Percentiles rank a stretch among this genome's conserved stretches.
phyloP scores from a whole-genome alignment of 805 yeast genomes.

The Teunomyces barrocoloradensis region DNA sequence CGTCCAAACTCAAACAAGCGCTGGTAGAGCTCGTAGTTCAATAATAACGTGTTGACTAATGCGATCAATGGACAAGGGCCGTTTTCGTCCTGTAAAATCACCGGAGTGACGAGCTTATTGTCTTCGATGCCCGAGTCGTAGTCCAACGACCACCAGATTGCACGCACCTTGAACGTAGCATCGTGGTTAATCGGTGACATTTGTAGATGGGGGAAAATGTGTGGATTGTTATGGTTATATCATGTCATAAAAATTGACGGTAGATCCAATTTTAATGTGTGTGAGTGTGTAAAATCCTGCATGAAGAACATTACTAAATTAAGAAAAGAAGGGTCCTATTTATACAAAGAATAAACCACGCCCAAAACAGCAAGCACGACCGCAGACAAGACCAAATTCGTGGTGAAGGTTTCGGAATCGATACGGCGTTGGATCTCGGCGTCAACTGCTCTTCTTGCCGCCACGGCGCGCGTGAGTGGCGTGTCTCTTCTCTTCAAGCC shows the following conservation, averaged over 20 bases:
- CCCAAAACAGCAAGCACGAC: not conserved
- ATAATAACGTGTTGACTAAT: constrained; percentile 63
- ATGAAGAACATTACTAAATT: not conserved
- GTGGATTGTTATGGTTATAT: not conserved
- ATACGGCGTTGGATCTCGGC: constrained; percentile 7
- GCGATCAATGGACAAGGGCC: constrained; percentile 92
- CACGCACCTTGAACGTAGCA: constrained; percentile 17
- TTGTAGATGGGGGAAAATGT: not conserved
- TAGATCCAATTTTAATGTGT: not conserved
- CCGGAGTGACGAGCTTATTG: constrained; percentile 43
- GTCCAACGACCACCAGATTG: constrained; percentile 29
- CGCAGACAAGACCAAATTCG: constrained; percentile 2
- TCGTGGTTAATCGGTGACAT: not conserved
- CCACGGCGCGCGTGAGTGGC: constrained; percentile 8
- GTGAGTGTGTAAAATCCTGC: not conserved
- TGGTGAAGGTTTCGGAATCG: constrained; percentile 7
- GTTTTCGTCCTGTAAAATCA: constrained; percentile 72
- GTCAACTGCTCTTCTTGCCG: constrained; percentile 10
- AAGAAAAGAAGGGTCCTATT: too few relatives aligned
- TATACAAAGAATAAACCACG: not conserved
- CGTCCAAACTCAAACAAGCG: constrained; percentile 10
- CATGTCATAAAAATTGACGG: constrained; percentile 1
- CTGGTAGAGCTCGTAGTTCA: constrained; percentile 40
- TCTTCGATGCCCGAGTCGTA: constrained; percentile 15
- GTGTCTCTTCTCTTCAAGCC: constrained; percentile 38